These are phyloP conservation scores for Phenoliferia sp. DNA, from an alignment of 1,284 basidiomycete species.

Conservation along the genomic window DNA sequence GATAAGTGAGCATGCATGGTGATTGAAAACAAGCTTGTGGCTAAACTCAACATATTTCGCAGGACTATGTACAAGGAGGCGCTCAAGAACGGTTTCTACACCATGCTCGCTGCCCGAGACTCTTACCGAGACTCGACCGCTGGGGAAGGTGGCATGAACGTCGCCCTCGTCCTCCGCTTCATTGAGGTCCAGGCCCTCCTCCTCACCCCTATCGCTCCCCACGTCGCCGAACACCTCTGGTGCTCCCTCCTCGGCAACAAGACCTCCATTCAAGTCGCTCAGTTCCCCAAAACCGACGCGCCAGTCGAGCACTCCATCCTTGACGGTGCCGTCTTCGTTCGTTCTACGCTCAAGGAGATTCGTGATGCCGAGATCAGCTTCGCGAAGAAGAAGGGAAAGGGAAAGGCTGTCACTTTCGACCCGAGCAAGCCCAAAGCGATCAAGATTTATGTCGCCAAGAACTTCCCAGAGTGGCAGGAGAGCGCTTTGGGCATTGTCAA, in stretches of 20 bases:
- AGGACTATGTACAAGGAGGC: slow-evolving; percentile 95
- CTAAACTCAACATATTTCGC: slow-evolving; percentile 14
- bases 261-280: slow-evolving; percentile 73
- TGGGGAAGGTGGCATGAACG: slow-evolving; percentile 76
- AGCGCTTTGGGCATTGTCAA: slow-evolving; percentile 69
- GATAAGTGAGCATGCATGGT: slow-evolving; percentile 56
- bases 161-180: slow-evolving; percentile 68
- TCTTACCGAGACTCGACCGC: slow-evolving; percentile 92
- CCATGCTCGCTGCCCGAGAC: slow-evolving; percentile 85
- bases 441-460: slow-evolving; percentile 80
- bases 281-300: slow-evolving; percentile 61
- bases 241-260: slow-evolving; percentile 61
- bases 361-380: slow-evolving; percentile 79
- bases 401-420: slow-evolving; percentile 56
- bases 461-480: slow-evolving; percentile 93
- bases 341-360: slow-evolving; percentile 76
- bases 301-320: slow-evolving; percentile 49
- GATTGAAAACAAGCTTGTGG: neutral
- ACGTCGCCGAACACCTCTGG: slow-evolving; percentile 93
- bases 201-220: slow-evolving; percentile 84
- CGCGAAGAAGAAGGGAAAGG: slow-evolving; percentile 60
- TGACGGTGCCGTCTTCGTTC: slow-evolving; percentile 77
- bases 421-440: slow-evolving; percentile 79
- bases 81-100: slow-evolving; percentile 92
- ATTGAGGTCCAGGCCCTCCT: slow-evolving; percentile 75